Evolutionary conservation across 2,329 filamentous ascomycete species (phyloP).

Genomic region (Aspergillus uvarum): DNA sequence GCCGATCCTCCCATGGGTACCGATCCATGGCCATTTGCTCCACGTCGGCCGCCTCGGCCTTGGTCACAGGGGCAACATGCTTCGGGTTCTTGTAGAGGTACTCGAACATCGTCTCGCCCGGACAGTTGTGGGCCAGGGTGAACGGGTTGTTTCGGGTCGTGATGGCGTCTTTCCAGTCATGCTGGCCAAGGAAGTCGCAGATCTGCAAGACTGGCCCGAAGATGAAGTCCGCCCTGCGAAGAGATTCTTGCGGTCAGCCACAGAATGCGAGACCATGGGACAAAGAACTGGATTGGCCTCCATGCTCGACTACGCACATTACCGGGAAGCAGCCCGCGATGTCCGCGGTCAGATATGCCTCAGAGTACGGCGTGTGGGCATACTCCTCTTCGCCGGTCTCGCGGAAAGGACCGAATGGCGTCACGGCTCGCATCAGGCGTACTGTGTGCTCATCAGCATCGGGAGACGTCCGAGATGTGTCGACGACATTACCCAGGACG

Average conservation of each 20-base stretch:
- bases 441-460: conserved; percentile 8
- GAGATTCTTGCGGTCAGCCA: background rate
- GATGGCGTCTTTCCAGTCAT: conserved; percentile 18
- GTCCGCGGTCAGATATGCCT: conserved; percentile 16
- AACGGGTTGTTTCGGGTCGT: conserved; percentile 20
- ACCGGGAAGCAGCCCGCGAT: conserved; percentile 15
- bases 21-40: conserved; percentile 20
- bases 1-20: conserved; percentile 20
- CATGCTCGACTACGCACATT: conserved; percentile 3
- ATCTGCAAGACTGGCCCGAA: conserved; percentile 12
- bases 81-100: conserved; percentile 14
- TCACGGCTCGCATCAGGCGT: conserved; percentile 22
- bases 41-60: conserved; percentile 12
- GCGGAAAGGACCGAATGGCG: conserved; percentile 19
- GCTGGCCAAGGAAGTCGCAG: conserved; percentile 17
- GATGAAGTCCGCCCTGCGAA: conserved; percentile 12
- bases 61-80: conserved; percentile 13
- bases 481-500: conserved; percentile 4
- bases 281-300: no score
- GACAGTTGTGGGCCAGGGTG: conserved; percentile 15
- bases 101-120: conserved; percentile 21
- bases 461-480: background rate
- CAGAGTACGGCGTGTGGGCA: conserved; percentile 23
- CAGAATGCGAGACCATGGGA: no score
- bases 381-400: conserved; percentile 21